Evolutionary conservation across 83 land plant species (phyloP).

Genomic region (Thuja plicata): DNA sequence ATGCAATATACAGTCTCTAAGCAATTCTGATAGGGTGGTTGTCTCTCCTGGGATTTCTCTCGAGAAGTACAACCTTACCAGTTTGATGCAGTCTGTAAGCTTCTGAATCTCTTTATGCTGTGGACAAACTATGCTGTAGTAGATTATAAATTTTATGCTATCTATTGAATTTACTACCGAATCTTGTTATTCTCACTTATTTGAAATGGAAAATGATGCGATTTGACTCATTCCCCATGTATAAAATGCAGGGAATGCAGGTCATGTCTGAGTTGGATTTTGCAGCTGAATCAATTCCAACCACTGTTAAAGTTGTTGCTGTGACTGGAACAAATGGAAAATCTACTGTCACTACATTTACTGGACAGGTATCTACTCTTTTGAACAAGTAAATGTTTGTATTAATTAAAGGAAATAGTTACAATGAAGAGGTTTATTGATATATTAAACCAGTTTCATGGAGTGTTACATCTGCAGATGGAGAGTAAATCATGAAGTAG

Average conservation of each 20-base stretch:
- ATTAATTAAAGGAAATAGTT: no score
- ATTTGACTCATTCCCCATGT: background rate
- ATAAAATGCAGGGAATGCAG: constrained; percentile 46
- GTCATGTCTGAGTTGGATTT: constrained; percentile 75
- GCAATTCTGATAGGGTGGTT: constrained; percentile 30
- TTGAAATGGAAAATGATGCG: background rate
- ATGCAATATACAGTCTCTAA: constrained; percentile 17
- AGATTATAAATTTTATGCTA: background rate
- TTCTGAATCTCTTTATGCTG: constrained; percentile 7
- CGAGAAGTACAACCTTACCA: constrained; percentile 24
- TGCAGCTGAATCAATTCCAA: constrained; percentile 67
- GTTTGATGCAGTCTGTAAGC: constrained; percentile 30
- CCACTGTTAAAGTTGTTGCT: constrained; percentile 45
- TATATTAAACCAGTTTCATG: no score
- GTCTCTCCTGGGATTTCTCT: constrained; percentile 49
- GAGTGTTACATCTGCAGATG: no score
- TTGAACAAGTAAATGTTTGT: no score
- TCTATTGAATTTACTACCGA: background rate
- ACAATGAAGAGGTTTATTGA: no score
- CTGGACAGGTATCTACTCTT: constrained; percentile 56
- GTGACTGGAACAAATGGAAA: constrained; percentile 82
- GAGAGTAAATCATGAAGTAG: no score
- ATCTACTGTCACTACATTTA: constrained; percentile 66
- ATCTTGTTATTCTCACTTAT: background rate
- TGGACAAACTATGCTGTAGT: background rate